Conservation (phyloP, 2,329 filamentous ascomycete genomes). For the Ophiosphaerella herpotricha region DNA sequence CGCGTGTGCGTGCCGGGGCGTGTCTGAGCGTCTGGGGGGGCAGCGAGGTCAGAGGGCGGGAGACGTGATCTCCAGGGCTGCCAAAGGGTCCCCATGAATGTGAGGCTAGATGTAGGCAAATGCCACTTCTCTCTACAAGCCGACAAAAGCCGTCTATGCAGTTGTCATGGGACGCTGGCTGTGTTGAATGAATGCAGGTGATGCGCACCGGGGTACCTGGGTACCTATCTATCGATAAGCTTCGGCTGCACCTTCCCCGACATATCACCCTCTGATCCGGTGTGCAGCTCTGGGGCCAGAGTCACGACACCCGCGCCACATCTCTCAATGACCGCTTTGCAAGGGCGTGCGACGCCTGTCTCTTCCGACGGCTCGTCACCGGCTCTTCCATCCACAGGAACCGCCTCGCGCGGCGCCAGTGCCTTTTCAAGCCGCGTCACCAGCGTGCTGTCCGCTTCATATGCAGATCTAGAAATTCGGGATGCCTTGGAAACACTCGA, state of each 20-base stretch:
- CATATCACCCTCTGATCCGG: not conserved
- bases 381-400: conserved; percentile 26
- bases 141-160: conserved; percentile 15
- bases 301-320: conserved; percentile 24
- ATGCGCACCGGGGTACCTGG: conserved; percentile 10
- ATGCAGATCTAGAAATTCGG: conserved; percentile 88
- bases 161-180: conserved; percentile 26
- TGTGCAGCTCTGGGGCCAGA: not conserved
- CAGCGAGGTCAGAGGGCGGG: conserved; percentile 20
- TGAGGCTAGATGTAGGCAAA: conserved; percentile 17
- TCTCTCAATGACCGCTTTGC: conserved; percentile 38
- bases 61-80: conserved; percentile 20
- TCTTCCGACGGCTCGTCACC: conserved; percentile 37
- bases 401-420: conserved; percentile 53
- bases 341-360: conserved; percentile 33
- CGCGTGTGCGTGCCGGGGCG: conserved; percentile 27
- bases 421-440: conserved; percentile 82
- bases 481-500: conserved; percentile 82
- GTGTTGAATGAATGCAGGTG: conserved; percentile 26
- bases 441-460: conserved; percentile 85
- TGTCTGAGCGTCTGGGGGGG: conserved; percentile 7
- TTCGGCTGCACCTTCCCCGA: conserved; percentile 26
- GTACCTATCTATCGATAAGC: conserved; percentile 28
- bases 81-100: conserved; percentile 28
- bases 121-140: conserved; percentile 25